Percentiles rank a stretch among this genome's conserved stretches.
Conservation (phyloP, 176 grass and related monocot genomes). For the Oryza australiensis region DNA sequence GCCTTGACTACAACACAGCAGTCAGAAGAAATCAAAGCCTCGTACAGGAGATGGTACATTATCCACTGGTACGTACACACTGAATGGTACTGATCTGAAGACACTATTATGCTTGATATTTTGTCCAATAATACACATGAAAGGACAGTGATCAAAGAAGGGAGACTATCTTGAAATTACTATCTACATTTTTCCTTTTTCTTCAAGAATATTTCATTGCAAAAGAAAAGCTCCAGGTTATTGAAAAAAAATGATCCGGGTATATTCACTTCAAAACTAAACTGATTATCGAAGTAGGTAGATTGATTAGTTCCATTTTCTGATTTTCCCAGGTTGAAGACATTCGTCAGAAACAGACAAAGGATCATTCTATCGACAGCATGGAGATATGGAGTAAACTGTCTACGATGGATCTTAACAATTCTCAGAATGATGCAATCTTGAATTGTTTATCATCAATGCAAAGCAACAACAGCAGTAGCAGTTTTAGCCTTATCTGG, state of each 20-base stretch:
- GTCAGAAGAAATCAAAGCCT: conserved; percentile 27
- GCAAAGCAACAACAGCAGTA: conserved; percentile 6
- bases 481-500: conserved; percentile 64
- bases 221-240: not conserved
- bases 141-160: conserved; percentile 6
- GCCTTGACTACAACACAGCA: conserved; percentile 34
- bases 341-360: not conserved
- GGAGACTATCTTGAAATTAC: not conserved
- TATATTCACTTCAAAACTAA: conserved; percentile 1
- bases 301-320: conserved; percentile 28
- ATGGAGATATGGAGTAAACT: conserved; percentile 46
- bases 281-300: not conserved
- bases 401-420: conserved; percentile 50
- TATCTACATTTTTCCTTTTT: not conserved
- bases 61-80: conserved; percentile 41
- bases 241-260: not conserved
- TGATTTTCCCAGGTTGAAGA: conserved; percentile 34
- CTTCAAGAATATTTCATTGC: conserved; percentile 1
- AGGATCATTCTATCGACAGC: not conserved
- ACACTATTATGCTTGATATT: not conserved
- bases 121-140: conserved; percentile 4
- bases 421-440: conserved; percentile 52
- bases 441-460: conserved; percentile 47
- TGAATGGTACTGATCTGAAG: not conserved
- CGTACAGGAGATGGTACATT: conserved; percentile 27